Conservation (phyloP, 2,329 filamentous ascomycete genomes). For the Colletotrichum spaethianum region DNA sequence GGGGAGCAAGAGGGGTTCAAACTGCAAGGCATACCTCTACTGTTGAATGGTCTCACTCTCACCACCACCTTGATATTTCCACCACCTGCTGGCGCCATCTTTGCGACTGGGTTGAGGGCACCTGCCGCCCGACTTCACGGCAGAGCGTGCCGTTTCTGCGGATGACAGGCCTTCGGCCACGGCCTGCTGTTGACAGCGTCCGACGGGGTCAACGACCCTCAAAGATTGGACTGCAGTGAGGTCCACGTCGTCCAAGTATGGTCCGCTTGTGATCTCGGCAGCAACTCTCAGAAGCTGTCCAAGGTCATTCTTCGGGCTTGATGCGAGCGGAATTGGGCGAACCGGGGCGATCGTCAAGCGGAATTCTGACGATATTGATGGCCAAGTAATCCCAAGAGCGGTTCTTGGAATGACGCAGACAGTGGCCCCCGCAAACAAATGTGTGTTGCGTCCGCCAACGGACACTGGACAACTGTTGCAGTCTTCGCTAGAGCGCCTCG, state of each 20-base stretch:
- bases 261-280: constrained; percentile 1
- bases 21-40: constrained; percentile 76
- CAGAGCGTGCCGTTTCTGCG: constrained; percentile 26
- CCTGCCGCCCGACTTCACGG: constrained; percentile 38
- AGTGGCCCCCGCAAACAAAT: constrained; percentile 35
- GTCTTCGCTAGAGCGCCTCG: constrained; percentile 11
- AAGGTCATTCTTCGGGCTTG: constrained; percentile 23
- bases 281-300: constrained; percentile 6
- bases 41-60: constrained; percentile 94
- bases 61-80: constrained; percentile 99
- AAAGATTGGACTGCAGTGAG: constrained; percentile 2
- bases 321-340: constrained; percentile 11
- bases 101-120: constrained; percentile 33
- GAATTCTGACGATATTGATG: constrained; percentile 30
- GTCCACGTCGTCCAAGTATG: background rate
- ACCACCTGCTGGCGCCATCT: constrained; percentile 80
- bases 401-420: constrained; percentile 36
- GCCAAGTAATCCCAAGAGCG: constrained; percentile 22
- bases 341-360: constrained; percentile 24
- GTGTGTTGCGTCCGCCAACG: constrained; percentile 5
- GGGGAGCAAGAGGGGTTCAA: background rate
- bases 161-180: constrained; percentile 28
- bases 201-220: background rate
- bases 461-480: background rate
- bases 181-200: constrained; percentile 14